Conservation (phyloP, 306 rosid species). For the Glycyrrhiza uralensis region DNA sequence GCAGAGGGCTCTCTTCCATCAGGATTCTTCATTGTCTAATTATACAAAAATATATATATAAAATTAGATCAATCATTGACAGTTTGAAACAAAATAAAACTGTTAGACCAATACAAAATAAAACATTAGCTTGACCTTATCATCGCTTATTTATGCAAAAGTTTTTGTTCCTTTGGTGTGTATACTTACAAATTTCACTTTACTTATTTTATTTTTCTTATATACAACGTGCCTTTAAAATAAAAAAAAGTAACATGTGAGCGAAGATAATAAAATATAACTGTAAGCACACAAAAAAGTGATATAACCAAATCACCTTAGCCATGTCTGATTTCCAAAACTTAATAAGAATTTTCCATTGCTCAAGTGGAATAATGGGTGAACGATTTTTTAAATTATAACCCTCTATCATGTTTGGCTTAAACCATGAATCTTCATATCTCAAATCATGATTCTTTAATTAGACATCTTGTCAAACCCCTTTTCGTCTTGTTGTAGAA, state of each 20-base stretch:
- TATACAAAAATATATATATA: neutral
- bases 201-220: neutral
- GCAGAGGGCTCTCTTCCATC: neutral
- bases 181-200: neutral
- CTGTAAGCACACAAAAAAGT: too few species aligned
- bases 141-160: neutral
- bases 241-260: too few species aligned
- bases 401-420: neutral
- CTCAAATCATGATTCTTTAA: too few species aligned
- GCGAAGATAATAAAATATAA: too few species aligned
- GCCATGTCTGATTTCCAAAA: neutral
- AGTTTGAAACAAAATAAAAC: too few species aligned
- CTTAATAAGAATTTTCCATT: neutral
- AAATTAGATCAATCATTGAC: too few species aligned
- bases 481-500: too few species aligned
- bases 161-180: neutral
- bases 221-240: too few species aligned
- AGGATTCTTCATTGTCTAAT: neutral
- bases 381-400: neutral
- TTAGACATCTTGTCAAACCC: too few species aligned
- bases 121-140: too few species aligned
- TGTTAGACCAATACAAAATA: too few species aligned
- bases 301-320: neutral
- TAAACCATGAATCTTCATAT: too few species aligned
- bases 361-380: neutral